Base-by-base conservation (phyloP, 176 grass and related monocot species). In the Tillandsia leiboldiana region DNA sequence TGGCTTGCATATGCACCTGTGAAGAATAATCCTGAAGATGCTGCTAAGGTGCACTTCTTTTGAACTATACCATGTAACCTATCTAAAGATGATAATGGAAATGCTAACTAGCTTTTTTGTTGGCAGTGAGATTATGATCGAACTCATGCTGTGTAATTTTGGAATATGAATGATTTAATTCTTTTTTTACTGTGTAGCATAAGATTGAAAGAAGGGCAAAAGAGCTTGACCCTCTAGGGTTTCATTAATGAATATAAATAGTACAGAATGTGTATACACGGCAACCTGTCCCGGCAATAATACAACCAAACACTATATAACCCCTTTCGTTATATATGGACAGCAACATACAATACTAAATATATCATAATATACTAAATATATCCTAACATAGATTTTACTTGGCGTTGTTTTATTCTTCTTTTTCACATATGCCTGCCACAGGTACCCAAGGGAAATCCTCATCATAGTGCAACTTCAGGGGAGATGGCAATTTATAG, bases 1-100 rank as follows among this genome's bases (percentile, higher is more conserved):
- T 97, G 94, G 94, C 82, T 97, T 83, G 89, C 84, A 72, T 97
- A 97, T 87, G 70, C 94, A 67, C 89, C 94, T 59, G 94, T 97
- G 73, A 97, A 97, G 77, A 97, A 90, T 73, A 97, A 97, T 77
- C 86, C 89, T 73, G 94, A 92, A 85, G 94, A 97, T 75, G 86
- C 94, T 70, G 89, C 94, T 68, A 92, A 90, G 88, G 94, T 97
- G 80, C 62, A 76, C 20, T 61, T 63, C 77, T n/a, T 26, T 28
- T 10, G 12, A 1, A 24, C 29, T 9, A 0, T 33, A 65, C 13
- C 33, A 13, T 17, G 26, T 26, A 65, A 33, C 29, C 29, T 33
- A 33, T 33, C 29, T 33, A 33, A 33, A 33, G 29, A 33, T 33
- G 29, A 33, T 22, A 12, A 50, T 72, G 2, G 22, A 18, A 49